phyloP scores from a whole-genome alignment of 23 red algal genomes.

The Chondrus crispus region DNA sequence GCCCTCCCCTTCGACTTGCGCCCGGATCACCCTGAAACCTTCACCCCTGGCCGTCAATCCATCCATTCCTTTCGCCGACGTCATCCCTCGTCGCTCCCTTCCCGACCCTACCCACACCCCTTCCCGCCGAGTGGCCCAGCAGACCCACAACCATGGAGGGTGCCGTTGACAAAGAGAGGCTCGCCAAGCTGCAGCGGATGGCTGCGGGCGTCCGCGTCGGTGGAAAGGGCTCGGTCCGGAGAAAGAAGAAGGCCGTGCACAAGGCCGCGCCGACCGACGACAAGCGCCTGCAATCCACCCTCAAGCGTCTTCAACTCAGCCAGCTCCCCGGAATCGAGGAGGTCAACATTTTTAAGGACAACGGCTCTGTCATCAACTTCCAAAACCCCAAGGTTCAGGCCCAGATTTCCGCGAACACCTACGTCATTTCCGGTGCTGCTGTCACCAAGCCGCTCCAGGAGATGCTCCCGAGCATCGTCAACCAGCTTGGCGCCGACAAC shows the following conservation, averaged over 20 bases:
- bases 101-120: not conserved
- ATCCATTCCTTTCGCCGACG: too few relatives aligned
- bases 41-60: too few relatives aligned
- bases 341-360: constrained; percentile 91
- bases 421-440: constrained; percentile 65
- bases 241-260: constrained; percentile 97
- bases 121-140: not conserved
- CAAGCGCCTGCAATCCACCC: constrained; percentile 84
- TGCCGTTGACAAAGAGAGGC: constrained; percentile 70
- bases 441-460: constrained; percentile 83
- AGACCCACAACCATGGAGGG: constrained; percentile 20
- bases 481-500: constrained; percentile 80
- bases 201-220: constrained; percentile 85
- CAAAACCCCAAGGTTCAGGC: constrained; percentile 90
- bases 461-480: constrained; percentile 70
- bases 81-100: not conserved
- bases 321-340: constrained; percentile 91
- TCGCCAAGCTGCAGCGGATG: constrained; percentile 90
- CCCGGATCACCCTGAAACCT: too few relatives aligned
- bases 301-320: constrained; percentile 80
- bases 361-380: constrained; percentile 88
- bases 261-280: constrained; percentile 92
- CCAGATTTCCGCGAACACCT: constrained; percentile 89
- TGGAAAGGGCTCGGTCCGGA: constrained; percentile 91
- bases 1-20: too few relatives aligned